Evolutionary conservation across 2,329 filamentous ascomycete genomes (phyloP).

Genomic region (Paecilomyces sp.): DNA sequence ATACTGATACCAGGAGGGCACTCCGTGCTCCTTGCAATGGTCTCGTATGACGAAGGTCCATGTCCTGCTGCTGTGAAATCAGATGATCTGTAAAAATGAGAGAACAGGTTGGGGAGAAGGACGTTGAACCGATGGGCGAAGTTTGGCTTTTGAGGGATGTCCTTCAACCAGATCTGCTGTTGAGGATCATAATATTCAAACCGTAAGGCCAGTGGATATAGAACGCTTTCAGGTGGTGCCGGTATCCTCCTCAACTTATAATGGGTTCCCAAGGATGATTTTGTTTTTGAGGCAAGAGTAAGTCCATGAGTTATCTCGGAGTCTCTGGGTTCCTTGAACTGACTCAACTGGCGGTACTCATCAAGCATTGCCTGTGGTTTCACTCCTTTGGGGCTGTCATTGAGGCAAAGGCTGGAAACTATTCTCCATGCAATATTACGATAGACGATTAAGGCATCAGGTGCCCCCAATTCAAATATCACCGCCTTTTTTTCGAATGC

Average conservation of each 20-base stretch:
- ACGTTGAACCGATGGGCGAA: slow-evolving; percentile 42
- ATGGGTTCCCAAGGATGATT: slow-evolving; percentile 44
- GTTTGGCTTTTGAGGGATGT: slow-evolving; percentile 22
- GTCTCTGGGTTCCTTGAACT: slow-evolving; percentile 10
- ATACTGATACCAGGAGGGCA: slow-evolving; percentile 42
- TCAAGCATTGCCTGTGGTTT: slow-evolving; percentile 21
- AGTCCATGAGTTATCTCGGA: slow-evolving; percentile 12
- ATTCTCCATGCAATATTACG: slow-evolving; percentile 48
- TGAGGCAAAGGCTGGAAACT: slow-evolving; percentile 28
- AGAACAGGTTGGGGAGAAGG: slow-evolving; percentile 33
- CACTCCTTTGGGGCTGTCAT: neutral
- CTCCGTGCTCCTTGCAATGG: slow-evolving; percentile 38
- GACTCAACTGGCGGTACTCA: slow-evolving; percentile 24
- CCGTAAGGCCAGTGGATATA: slow-evolving; percentile 40
- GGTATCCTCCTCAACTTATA: slow-evolving; percentile 38
- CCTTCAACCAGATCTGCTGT: slow-evolving; percentile 32
- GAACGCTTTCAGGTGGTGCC: slow-evolving; percentile 34
- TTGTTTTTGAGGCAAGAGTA: slow-evolving; percentile 39
- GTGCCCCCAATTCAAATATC: slow-evolving; percentile 47
- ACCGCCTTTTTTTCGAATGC: slow-evolving; percentile 32
- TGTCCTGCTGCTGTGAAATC: slow-evolving; percentile 22
- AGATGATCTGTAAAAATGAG: slow-evolving; percentile 15
- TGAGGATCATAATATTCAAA: slow-evolving; percentile 43
- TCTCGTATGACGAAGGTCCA: slow-evolving; percentile 44
- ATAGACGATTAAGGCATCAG: slow-evolving; percentile 41